Conservation (phyloP, 371 early-diverging fungal genomes). For the Lichtheimia ornata region DNA sequence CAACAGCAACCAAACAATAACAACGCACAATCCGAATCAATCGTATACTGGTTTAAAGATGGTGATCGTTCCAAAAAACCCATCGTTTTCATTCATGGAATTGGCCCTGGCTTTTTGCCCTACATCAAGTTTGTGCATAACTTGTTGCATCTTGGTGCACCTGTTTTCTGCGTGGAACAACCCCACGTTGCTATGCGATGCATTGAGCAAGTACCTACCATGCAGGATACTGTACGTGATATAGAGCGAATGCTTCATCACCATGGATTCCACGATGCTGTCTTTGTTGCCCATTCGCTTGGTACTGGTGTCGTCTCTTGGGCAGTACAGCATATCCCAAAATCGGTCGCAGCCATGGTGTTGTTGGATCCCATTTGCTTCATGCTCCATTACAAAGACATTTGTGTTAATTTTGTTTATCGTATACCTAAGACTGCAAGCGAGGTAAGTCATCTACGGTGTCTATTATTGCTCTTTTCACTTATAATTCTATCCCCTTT, state of each 20-base stretch:
- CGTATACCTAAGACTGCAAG: constrained; percentile 62
- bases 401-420: constrained; percentile 73
- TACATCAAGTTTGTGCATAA: constrained; percentile 55
- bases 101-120: constrained; percentile 65
- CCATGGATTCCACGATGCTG: constrained; percentile 59
- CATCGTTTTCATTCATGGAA: constrained; percentile 74
- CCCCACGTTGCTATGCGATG: constrained; percentile 73
- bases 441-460: constrained; percentile 32
- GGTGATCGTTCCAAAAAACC: constrained; percentile 54
- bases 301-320: constrained; percentile 63
- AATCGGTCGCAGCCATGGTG: constrained; percentile 52
- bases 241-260: constrained; percentile 60
- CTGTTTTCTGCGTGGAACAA: constrained; percentile 68
- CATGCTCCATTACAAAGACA: constrained; percentile 63
- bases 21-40: constrained; percentile 5
- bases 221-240: constrained; percentile 61
- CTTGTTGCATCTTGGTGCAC: constrained; percentile 46
- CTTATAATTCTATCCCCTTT: neutral
- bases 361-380: constrained; percentile 74
- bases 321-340: constrained; percentile 48
- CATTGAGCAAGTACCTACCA: constrained; percentile 60
- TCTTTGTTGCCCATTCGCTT: constrained; percentile 70
- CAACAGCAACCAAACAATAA: neutral
- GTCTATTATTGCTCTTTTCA: neutral
- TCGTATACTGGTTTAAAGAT: constrained; percentile 58